Base-by-base conservation (phyloP, 768 basidiomycete genomes). In the Panellus pusillus region DNA sequence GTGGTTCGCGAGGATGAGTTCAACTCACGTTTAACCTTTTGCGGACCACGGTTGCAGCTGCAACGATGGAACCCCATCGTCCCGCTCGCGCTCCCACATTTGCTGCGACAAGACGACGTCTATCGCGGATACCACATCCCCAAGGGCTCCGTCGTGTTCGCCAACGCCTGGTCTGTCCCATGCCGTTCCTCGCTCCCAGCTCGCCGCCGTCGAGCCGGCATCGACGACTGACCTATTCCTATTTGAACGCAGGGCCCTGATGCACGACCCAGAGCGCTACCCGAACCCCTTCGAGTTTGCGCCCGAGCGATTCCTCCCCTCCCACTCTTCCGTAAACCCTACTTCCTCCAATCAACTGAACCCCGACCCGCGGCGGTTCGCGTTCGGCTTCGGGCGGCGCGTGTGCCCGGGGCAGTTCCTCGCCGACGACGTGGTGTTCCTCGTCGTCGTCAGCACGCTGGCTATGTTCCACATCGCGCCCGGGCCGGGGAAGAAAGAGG, bases 41-140 rank as follows among this genome's bases (percentile, higher is more conserved):
- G 6, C 24, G 24, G 24, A 36, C 32, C 20, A 2, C 18, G 3
- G n/a, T 35, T 6, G 24, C 15, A 52, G 51, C 11, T 52, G 3
- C 39, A 40, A 19, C 44, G 65, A n/a, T 66, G 63, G 63, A 44
- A 52, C 24, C 59, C 61, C 6, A 56, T 52, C 3, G 46, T 54
- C 3, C 60, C 62, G 4, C 35, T 63, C 6, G 56, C 19, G 2
- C 15, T 64, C 8, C 61, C 63, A 5, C 63, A 63, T 47, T 31
- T 24, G 6, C 20, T 42, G 1, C 58, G 31, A 1, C 42, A 56
- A 19, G 56, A 63, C n/a, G 62, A 63, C 29, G 27, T 42, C 7
- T 62, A 63, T 29, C 15, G 42, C 1, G 62, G 60, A 9, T 61
- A 47, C 37, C 52, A 40, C 18, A 61, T 65, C 15, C 63, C 62